phyloP scores from a whole-genome alignment of 2,329 filamentous ascomycete genomes.

The Fusarium marasasianum region DNA sequence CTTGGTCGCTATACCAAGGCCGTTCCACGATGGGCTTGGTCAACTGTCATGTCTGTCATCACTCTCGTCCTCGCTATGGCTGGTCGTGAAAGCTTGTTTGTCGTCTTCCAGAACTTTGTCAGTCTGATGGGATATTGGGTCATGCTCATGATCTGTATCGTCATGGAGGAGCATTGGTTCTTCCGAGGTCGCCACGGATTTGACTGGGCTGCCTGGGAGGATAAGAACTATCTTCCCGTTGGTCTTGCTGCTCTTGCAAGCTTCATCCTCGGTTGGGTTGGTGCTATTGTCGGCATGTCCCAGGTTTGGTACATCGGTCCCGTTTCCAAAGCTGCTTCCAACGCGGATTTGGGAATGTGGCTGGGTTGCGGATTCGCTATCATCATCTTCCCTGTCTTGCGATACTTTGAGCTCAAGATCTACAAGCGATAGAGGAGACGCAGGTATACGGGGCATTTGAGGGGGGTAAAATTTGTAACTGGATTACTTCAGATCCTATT shows the following conservation, averaged over 20 bases:
- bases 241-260: conserved; percentile 56
- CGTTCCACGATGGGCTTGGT: conserved; percentile 64
- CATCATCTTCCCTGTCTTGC: conserved; percentile 43
- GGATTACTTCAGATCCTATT: neutral
- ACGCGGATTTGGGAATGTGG: conserved; percentile 57
- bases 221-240: conserved; percentile 54
- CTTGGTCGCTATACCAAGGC: conserved; percentile 62
- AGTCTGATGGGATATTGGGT: conserved; percentile 66
- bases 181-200: conserved; percentile 54
- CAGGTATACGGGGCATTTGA: fast-evolving
- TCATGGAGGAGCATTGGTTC: conserved; percentile 56
- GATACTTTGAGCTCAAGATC: conserved; percentile 43
- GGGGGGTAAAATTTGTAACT: neutral
- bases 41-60: conserved; percentile 62
- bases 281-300: conserved; percentile 67
- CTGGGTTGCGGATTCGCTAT: conserved; percentile 75
- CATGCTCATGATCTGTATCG: conserved; percentile 59
- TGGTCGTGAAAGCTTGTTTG: conserved; percentile 63
- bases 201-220: conserved; percentile 58
- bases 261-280: conserved; percentile 56
- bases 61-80: conserved; percentile 65
- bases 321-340: conserved; percentile 64
- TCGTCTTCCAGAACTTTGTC: conserved; percentile 63
- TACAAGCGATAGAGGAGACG: conserved; percentile 26
- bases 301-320: conserved; percentile 69